A percentile compares a stretch with the other conserved stretches of the same genome.
Evolutionary conservation across 2,329 filamentous ascomycete genomes (phyloP).

Genomic region (Ilyonectria destructans): DNA sequence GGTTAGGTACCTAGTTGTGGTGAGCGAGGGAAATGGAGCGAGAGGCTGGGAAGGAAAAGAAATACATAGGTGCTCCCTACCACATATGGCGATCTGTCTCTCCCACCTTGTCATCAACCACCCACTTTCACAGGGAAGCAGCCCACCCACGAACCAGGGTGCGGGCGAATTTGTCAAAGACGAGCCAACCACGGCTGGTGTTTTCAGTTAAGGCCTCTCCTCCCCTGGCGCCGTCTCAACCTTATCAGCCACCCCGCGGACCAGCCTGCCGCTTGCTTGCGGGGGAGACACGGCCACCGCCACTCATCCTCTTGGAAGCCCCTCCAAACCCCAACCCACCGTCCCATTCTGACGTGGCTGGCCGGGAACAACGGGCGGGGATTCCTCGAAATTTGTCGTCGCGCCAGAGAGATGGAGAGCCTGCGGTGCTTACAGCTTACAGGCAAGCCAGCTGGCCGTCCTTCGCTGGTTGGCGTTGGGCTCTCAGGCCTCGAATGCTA

Average conservation of each 20-base stretch:
- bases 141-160: slow-evolving; percentile 9
- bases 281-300: slow-evolving; percentile 14
- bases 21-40: too few relatives aligned
- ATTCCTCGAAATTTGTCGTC: too few relatives aligned
- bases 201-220: slow-evolving; percentile 19
- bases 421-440: neutral
- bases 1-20: too few relatives aligned
- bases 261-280: slow-evolving; percentile 21
- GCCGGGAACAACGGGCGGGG: slow-evolving; percentile 4
- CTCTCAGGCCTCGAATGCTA: neutral
- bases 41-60: too few relatives aligned
- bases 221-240: slow-evolving; percentile 39
- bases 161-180: neutral
- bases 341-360: slow-evolving; percentile 32
- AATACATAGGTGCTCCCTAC: too few relatives aligned
- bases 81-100: neutral
- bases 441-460: neutral
- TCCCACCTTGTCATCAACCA: neutral
- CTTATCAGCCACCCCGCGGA: slow-evolving; percentile 48
- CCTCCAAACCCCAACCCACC: slow-evolving; percentile 30
- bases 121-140: slow-evolving; percentile 7
- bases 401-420: neutral
- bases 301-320: neutral
- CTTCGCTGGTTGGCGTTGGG: neutral
- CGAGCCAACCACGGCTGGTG: slow-evolving; percentile 11